Conservation (phyloP, 2,329 filamentous ascomycete genomes). For the Lasiodiplodia gonubiensis region DNA sequence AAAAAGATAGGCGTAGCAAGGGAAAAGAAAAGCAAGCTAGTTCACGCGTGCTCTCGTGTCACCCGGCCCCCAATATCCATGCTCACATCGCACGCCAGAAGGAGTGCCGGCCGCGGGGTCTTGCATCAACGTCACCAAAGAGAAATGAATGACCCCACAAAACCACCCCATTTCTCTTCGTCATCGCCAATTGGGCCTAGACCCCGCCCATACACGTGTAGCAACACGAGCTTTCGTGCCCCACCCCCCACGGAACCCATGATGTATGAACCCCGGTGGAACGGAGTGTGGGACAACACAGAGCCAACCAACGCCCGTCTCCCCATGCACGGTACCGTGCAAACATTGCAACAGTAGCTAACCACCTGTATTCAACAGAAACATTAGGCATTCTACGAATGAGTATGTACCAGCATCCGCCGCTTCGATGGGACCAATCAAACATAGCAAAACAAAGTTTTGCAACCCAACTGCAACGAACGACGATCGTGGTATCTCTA, state of each 20-base stretch:
- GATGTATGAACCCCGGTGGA: neutral
- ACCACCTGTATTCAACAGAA: neutral
- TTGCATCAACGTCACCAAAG: conserved; percentile 2
- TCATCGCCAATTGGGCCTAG: neutral
- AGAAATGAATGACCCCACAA: neutral
- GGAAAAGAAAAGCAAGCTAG: too few species aligned
- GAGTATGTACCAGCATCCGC: too few species aligned
- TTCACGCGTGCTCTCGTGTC: neutral
- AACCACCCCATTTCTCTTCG: neutral
- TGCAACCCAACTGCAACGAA: neutral
- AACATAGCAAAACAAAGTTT: too few species aligned
- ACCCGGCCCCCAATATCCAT: neutral
- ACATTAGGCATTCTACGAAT: too few species aligned
- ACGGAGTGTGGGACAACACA: neutral
- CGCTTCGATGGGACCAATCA: too few species aligned
- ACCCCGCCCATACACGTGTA: neutral
- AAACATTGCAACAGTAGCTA: too few species aligned
- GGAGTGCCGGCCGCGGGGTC: neutral
- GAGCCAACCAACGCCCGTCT: neutral
- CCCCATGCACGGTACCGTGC: neutral
- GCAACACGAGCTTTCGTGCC: neutral
- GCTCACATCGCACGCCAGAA: neutral
- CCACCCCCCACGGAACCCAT: neutral
- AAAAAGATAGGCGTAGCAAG: neutral
- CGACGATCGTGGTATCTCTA: neutral